Conservation (phyloP, 441 rosid species). For the Gossypium schwendimanii region DNA sequence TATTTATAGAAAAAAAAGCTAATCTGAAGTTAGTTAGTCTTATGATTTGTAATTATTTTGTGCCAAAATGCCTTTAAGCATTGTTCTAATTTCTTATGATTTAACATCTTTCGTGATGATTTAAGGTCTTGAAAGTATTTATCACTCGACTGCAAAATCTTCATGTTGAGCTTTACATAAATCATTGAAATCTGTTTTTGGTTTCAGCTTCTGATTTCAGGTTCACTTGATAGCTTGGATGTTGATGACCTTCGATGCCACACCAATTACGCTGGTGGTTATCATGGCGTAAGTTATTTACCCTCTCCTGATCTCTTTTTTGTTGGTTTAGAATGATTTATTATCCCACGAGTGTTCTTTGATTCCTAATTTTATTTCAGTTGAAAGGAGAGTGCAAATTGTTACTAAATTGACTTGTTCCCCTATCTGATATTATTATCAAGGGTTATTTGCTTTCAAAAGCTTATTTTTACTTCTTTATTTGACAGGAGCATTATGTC, state of each 20-base stretch:
- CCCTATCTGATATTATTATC: conserved; percentile 1
- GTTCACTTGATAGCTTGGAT: conserved; percentile 95
- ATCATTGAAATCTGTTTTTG: conserved; percentile 16
- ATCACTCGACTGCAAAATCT: not conserved
- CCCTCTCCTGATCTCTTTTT: not conserved
- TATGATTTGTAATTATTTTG: too few relatives aligned
- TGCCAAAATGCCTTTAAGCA: too few relatives aligned
- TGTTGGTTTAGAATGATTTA: not conserved
- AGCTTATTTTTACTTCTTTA: not conserved
- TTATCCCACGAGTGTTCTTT: not conserved
- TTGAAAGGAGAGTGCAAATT: not conserved
- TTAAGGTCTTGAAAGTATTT: not conserved
- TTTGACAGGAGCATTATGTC: conserved; percentile 81
- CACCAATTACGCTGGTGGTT: conserved; percentile 90
- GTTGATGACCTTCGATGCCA: conserved; percentile 73
- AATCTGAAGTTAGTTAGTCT: too few relatives aligned
- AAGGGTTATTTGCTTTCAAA: not conserved
- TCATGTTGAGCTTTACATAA: not conserved
- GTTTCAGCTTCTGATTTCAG: conserved; percentile 87
- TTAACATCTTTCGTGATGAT: not conserved
- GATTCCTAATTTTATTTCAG: not conserved
- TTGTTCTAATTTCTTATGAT: too few relatives aligned
- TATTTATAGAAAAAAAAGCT: too few relatives aligned
- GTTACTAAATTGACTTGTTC: not conserved
- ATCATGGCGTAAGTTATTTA: conserved; percentile 53